Conservation (phyloP, 148 eudicot genomes). For the Hydrangea macrophylla region DNA sequence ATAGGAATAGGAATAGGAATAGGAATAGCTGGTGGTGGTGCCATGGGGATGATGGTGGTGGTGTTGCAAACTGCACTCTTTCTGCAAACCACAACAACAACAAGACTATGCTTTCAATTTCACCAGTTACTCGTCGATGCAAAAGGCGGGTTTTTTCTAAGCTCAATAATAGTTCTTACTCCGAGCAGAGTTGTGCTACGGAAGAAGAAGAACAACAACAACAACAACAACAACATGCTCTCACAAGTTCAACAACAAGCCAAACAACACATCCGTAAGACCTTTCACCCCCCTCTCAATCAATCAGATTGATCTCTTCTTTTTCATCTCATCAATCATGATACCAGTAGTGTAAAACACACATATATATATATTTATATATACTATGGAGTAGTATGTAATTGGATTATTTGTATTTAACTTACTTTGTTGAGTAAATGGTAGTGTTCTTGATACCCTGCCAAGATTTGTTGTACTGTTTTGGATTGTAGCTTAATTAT, state of each 20-base stretch:
- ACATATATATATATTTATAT: background rate
- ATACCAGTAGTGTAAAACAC: background rate
- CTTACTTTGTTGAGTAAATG: background rate
- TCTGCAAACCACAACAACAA: constrained; percentile 21
- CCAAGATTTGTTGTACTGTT: background rate
- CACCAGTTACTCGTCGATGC: constrained; percentile 19
- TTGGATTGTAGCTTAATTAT: background rate
- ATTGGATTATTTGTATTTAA: background rate
- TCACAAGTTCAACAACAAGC: constrained; percentile 23
- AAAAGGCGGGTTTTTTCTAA: constrained; percentile 31
- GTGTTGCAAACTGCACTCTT: constrained; percentile 22
- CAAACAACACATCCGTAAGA: constrained; percentile 28
- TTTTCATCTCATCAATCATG: background rate
- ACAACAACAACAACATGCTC: no score
- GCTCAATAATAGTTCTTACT: constrained; percentile 30
- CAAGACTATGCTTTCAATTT: constrained; percentile 16
- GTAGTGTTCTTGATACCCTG: background rate
- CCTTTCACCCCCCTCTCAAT: no score
- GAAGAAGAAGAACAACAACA: no score
- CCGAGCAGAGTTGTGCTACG: constrained; percentile 26
- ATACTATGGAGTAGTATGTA: no score
- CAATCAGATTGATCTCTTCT: no score
- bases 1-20: constrained; percentile 12
- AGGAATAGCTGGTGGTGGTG: no score
- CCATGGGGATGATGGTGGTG: no score